Evolutionary conservation across 2,329 filamentous ascomycete genomes (phyloP).

Genomic region (Aureobasidium vineae): DNA sequence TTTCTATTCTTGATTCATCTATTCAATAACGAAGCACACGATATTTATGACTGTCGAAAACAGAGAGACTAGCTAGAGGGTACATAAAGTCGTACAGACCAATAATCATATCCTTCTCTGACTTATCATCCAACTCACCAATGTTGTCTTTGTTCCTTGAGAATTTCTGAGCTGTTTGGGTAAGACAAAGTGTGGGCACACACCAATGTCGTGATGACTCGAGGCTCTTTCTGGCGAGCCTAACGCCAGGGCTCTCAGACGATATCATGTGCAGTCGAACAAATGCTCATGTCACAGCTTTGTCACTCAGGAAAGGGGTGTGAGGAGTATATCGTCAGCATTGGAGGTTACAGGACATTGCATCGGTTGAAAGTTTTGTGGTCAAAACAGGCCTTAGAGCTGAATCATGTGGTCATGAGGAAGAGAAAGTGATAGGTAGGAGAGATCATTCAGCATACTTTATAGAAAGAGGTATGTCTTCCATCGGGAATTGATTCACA

Average conservation of each 20-base stretch:
- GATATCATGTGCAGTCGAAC: background rate
- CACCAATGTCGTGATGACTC: background rate
- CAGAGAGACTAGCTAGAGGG: background rate
- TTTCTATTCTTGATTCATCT: background rate
- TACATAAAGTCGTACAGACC: background rate
- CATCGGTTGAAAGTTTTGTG: too few species aligned
- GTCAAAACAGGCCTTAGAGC: background rate
- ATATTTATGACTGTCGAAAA: background rate
- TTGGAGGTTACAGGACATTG: too few species aligned
- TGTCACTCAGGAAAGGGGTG: too few species aligned
- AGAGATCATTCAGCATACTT: background rate
- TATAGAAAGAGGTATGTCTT: background rate
- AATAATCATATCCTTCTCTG: background rate
- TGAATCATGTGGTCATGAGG: background rate
- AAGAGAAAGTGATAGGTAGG: background rate
- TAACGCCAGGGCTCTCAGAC: background rate
- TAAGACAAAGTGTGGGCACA: background rate
- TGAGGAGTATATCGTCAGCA: too few species aligned
- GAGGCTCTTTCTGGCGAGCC: background rate
- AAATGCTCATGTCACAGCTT: background rate
- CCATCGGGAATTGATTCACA: background rate
- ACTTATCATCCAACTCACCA: background rate
- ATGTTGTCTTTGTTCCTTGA: background rate
- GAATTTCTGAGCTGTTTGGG: background rate
- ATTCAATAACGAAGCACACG: constrained; percentile 3